Base-by-base conservation (phyloP, 2,329 filamentous ascomycete species). In the Hyphodiscus sp. region DNA sequence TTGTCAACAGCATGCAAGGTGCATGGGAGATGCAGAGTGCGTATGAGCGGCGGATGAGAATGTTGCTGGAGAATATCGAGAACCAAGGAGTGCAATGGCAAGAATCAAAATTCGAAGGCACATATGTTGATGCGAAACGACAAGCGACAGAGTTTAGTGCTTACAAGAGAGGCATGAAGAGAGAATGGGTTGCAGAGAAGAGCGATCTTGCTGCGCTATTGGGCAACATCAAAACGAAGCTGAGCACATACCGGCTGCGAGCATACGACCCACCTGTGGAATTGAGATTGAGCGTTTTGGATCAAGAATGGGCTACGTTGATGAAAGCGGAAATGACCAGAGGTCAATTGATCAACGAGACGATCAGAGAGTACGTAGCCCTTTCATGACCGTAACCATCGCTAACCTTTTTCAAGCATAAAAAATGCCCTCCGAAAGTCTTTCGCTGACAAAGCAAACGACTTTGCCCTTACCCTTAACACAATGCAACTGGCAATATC, bases 1-100 rank as follows among this genome's bases (percentile, higher is more conserved):
- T 99, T 67, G 89, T 99, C 63, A 90, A 89, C 68, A 97, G 94
- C 70, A 97, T 99, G 94, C 91, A 96, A 68, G 94, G 94, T 20
- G 92, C 94, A 9, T 99, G 94, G 94, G 92, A 96, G 73, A 99
- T 99, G 94, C 91, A 99, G 72, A 95, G 90, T 68, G 89, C 87
- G 29, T 99, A 92, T 68, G 94, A 99, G 76, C 81, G 87, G 66
- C 83, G 94, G 56, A 95, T 97, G 89, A 82, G 83, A 54, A 89
- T 85, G 61, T 77, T 99, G 42, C 76, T 97, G 58, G 78, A 82
- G 61, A 79, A 84, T 59, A 90, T 97, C 63, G 77, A 79, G 23
- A 79, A 79, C 59, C 91, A 96, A 70, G 79, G 85, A 47, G 77
- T 86, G 51, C 70, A 77, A 54, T 99, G 94, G 94, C 80, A 86